Base-by-base conservation (phyloP, 2,329 filamentous ascomycete genomes). In the Cyphellophora attinorum region DNA sequence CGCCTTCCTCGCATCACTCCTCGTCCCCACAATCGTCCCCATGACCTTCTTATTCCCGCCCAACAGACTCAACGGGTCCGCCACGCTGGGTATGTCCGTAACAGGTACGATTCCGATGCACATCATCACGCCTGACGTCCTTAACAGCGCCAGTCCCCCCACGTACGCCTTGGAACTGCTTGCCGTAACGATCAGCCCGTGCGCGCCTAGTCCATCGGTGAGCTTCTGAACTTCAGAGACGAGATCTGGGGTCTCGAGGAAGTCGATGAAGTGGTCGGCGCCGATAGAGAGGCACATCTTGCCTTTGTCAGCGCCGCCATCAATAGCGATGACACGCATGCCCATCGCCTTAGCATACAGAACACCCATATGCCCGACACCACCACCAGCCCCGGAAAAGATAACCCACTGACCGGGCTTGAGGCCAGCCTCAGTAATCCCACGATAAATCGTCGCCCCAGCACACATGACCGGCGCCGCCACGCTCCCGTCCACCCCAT, bases 391-490 rank as follows among this genome's bases (percentile, higher is more conserved):
- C 2, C 62, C 63, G 0, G 53, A 48, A 5, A 67, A 48, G 5
- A 30, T 37, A 31, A 35, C 41, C 44, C 44, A 46, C 17, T 35
- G 30, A 6, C 35, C 39, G 11, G 36, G 30, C 15, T 35, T 34
- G 6, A 38, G 13, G 11, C 38, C 37, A 12, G 40, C 15, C 13
- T 31, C 34, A 5, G 19, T 25, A 14, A 63, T 25, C 0, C 57
- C 59, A 40, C 58, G 59, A 40, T 64, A 64, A 1, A 61, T 61
- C 0, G 62, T 65, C 1, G 63, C 57, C 1, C 61, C 62, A 0
- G 54, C 60, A 33, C 62, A 66, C 23, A 66, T 40, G 6, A 64
- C 51, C 0, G 62, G 62, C 3, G 56, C 62, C 0, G 63, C 46
- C 3, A 49, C 29, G 31, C 63, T 59, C 29, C 63, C 60, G 0